Base-by-base conservation (phyloP, 306 rosid genomes). In the Acacia melanoxylon region DNA sequence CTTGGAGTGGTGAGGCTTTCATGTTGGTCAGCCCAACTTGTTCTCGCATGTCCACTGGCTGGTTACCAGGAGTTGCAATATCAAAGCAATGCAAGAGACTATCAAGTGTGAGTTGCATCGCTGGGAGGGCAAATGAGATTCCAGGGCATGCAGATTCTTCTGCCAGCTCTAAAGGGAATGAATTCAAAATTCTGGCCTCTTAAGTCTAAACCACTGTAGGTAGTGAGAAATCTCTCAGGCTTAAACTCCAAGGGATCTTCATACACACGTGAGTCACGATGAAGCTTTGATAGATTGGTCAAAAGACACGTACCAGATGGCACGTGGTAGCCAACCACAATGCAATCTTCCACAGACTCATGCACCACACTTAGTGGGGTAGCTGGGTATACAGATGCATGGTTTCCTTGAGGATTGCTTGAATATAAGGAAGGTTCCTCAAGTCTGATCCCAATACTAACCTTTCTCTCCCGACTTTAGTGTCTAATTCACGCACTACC, bases 391-490 rank as follows among this genome's bases (percentile, higher is more conserved):
- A 88, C 72, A 93, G 27, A 0, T 95, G 86, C 52, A 91, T 0
- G 1, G 92, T 81, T 63, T 93, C 95, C 48, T 87, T 93, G 0
- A 88, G 29, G 17, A 85, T 80, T 37, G 91, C 88, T 52, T 90
- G 77, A 1, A 93, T 46, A 72, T 90, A 90, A 9, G 33, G 78
- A 2, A 90, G 19, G 0, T 86, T 88, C 5, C 9, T 27, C 2
- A 89, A 20, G 54, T 93, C 93, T 6, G 87, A 83, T 56, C 80
- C 77, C 16, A 44, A 35, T 8, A 25, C 79, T 25, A 74, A 22
- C 16, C 83, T 88, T 10, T 73, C 73, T 45, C 37, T 58, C 13
- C n/a, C 63, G 14, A 52, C 58, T 4, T 51, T 20, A 14, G n/a
- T 70, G 37, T 87, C 86, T 46, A 89, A 10, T 65, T 89, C 92